Evolutionary conservation across 306 rosid species (phyloP).

Genomic region (Betula pendula): DNA sequence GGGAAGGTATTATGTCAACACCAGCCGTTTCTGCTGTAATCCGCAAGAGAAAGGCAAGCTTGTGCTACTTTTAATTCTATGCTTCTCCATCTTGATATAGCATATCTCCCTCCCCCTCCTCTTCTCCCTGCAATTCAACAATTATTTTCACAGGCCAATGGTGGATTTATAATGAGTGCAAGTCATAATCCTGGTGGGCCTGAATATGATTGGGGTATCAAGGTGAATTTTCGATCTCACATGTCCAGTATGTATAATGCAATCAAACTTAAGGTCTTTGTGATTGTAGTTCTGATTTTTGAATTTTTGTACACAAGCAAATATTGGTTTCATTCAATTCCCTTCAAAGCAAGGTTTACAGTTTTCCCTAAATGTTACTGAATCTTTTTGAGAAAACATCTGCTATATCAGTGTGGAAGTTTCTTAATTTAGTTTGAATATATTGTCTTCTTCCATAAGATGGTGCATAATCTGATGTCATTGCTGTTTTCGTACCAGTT

Average conservation of each 20-base stretch:
- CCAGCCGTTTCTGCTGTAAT: slow-evolving; percentile 98
- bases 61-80: slow-evolving; percentile 14
- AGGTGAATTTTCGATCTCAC: slow-evolving; percentile 50
- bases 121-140: slow-evolving; percentile 13
- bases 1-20: slow-evolving; percentile 93
- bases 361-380: neutral
- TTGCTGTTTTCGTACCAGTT: slow-evolving; percentile 55
- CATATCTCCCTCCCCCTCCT: neutral
- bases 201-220: slow-evolving; percentile 98
- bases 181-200: slow-evolving; percentile 99
- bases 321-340: neutral
- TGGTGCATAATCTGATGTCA: slow-evolving; percentile 8
- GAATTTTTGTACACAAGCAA: neutral
- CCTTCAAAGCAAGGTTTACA: neutral
- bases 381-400: neutral
- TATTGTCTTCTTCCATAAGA: slow-evolving; percentile 2
- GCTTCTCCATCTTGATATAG: slow-evolving; percentile 28
- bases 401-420: neutral
- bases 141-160: slow-evolving; percentile 69
- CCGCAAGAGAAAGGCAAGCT: slow-evolving; percentile 79
- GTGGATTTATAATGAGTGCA: slow-evolving; percentile 99
- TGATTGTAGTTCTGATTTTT: neutral
- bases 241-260: neutral
- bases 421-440: neutral
- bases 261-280: neutral